A percentile compares a stretch with the other conserved stretches of the same genome.
These are phyloP conservation scores for Rugonectria rugulosa DNA, from an alignment of 2,329 filamentous ascomycete species.

Conservation along the genomic window DNA sequence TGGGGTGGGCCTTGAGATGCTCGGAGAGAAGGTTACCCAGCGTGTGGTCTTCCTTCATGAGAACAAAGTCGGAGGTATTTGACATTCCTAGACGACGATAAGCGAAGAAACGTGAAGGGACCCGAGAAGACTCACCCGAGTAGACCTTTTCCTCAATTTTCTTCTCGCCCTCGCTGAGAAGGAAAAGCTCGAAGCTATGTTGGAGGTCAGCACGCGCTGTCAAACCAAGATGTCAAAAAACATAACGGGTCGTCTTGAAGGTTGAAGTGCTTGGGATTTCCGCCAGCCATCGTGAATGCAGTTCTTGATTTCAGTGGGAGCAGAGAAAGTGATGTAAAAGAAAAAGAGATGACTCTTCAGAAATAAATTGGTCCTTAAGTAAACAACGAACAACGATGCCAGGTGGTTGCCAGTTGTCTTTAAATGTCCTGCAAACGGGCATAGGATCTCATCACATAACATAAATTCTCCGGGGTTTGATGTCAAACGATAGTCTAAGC, in stretches of 20 bases:
- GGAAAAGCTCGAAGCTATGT: conserved; percentile 87
- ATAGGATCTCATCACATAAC: too few species aligned
- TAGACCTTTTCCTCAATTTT: conserved; percentile 91
- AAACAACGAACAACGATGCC: background rate
- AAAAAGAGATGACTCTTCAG: background rate
- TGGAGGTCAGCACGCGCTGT: conserved; percentile 32
- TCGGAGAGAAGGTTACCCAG: conserved; percentile 88
- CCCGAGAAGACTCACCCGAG: conserved; percentile 71
- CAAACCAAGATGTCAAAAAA: conserved; percentile 19
- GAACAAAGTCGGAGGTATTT: conserved; percentile 92
- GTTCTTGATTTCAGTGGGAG: background rate
- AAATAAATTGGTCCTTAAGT: background rate
- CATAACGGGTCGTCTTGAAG: conserved; percentile 46
- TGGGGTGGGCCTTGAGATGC: conserved; percentile 82
- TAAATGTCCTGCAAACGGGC: too few species aligned
- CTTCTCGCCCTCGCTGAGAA: conserved; percentile 87
- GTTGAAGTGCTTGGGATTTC: conserved; percentile 51
- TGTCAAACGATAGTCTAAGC: too few species aligned
- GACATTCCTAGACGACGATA: conserved; percentile 70
- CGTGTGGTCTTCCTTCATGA: conserved; percentile 97
- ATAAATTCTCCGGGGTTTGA: too few species aligned
- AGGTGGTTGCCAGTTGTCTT: background rate
- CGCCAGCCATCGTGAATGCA: conserved; percentile 42
- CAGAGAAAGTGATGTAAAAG: background rate
- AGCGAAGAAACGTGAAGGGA: conserved; percentile 5